phyloP scores from a whole-genome alignment of 352 stramenopile genomes.

The Phytophthora ramorum region DNA sequence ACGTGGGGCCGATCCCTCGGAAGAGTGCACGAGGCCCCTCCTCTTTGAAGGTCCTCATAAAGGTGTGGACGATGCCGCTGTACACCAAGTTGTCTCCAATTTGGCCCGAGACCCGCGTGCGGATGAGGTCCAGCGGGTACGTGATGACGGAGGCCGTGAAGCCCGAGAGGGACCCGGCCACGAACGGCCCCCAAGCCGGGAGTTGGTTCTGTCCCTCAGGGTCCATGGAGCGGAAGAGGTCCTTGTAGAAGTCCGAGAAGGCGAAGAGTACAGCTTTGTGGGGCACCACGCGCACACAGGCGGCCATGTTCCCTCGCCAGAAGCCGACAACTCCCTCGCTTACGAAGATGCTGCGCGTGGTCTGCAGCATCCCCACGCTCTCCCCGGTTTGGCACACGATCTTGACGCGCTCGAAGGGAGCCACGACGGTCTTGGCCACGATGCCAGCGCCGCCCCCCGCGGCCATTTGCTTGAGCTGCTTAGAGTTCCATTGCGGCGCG shows the following conservation, averaged over 20 bases:
- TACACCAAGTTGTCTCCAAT: conserved; percentile 74
- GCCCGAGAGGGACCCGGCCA: conserved; percentile 74
- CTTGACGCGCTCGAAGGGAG: conserved; percentile 86
- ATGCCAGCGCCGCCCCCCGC: conserved; percentile 76
- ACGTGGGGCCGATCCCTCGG: conserved; percentile 72
- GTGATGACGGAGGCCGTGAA: conserved; percentile 88
- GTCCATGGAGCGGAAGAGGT: conserved; percentile 59
- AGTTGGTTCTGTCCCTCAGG: conserved; percentile 31
- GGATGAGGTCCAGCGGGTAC: conserved; percentile 88
- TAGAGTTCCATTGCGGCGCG: conserved; percentile 45
- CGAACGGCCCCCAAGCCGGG: conserved; percentile 67
- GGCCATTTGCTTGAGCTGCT: conserved; percentile 73
- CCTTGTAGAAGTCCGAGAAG: conserved; percentile 90
- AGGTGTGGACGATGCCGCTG: conserved; percentile 74
- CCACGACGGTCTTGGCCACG: conserved; percentile 83
- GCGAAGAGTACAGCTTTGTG: conserved; percentile 86
- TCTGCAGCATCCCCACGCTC: conserved; percentile 79
- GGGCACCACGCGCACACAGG: conserved; percentile 80
- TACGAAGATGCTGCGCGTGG: conserved; percentile 58
- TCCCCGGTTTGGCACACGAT: conserved; percentile 86
- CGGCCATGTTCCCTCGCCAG: conserved; percentile 78
- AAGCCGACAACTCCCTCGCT: conserved; percentile 73
- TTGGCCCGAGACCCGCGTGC: conserved; percentile 80
- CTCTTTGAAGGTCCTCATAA: conserved; percentile 71
- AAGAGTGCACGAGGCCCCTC: conserved; percentile 74